Conservation (phyloP, 1,284 basidiomycete genomes). For the Ceratobasidium sp. region DNA sequence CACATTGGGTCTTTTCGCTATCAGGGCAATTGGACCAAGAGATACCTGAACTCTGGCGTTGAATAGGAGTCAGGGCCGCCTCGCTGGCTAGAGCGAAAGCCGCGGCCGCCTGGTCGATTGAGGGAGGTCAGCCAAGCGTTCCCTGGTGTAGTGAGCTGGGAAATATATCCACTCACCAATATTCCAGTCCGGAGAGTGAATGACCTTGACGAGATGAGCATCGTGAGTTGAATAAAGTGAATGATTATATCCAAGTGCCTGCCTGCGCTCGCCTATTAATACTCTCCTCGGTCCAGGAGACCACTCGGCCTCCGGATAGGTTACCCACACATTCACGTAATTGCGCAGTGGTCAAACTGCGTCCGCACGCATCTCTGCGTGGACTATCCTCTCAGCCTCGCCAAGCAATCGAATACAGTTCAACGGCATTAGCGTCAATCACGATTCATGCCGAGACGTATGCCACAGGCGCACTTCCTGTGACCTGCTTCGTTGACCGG, state of each 20-base stretch:
- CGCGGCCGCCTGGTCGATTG: not conserved
- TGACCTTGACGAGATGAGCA: not conserved
- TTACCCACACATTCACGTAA: not conserved
- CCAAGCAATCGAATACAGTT: no score
- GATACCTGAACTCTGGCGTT: conserved; percentile 10
- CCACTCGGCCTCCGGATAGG: not conserved
- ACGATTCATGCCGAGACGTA: no score
- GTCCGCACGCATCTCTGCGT: no score
- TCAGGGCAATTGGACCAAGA: conserved; percentile 32
- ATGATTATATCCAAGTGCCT: not conserved
- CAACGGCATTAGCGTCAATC: no score
- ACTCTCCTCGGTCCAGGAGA: not conserved
- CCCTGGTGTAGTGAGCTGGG: not conserved
- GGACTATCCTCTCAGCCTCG: no score
- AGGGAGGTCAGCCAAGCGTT: not conserved
- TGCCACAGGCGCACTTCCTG: no score
- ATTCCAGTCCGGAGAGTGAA: not conserved
- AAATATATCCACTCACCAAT: not conserved
- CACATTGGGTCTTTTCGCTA: conserved; percentile 20
- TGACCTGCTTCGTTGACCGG: no score
- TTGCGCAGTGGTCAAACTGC: no score
- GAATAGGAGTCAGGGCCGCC: not conserved
- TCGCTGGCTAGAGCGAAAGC: not conserved
- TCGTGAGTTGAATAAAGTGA: not conserved
- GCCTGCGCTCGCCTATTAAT: not conserved